Evolutionary conservation across 2,329 filamentous ascomycete genomes (phyloP).

Genomic region (Blumeria graminis): DNA sequence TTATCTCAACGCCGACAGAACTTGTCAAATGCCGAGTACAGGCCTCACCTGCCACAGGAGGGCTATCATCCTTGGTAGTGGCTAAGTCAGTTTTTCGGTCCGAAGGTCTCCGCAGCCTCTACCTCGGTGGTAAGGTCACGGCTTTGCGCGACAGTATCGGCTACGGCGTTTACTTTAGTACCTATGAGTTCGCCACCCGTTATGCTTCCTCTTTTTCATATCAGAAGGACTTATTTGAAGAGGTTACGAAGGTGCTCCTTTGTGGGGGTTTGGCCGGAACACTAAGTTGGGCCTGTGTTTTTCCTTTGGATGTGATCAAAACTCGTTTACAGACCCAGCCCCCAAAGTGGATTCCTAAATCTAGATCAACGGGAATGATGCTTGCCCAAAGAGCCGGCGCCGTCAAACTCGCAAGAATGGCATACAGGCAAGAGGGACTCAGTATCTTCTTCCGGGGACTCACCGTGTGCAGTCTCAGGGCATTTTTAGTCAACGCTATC

Average conservation of each 20-base stretch:
- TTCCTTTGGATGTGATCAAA: constrained; percentile 80
- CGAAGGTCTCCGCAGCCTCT: constrained; percentile 45
- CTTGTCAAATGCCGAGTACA: constrained; percentile 78
- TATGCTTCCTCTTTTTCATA: constrained; percentile 5
- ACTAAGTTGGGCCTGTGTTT: constrained; percentile 72
- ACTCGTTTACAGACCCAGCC: constrained; percentile 66
- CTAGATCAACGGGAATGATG: neutral
- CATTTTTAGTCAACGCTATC: constrained; percentile 85
- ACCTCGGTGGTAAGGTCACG: constrained; percentile 60
- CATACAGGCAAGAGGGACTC: constrained; percentile 39
- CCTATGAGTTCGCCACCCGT: constrained; percentile 54
- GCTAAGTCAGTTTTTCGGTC: constrained; percentile 32
- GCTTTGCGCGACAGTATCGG: constrained; percentile 66
- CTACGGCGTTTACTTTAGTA: constrained; percentile 97
- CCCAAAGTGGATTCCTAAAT: constrained; percentile 7
- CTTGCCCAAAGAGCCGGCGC: constrained; percentile 22
- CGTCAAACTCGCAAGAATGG: constrained; percentile 35
- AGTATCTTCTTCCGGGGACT: constrained; percentile 49
- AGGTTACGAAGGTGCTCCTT: constrained; percentile 41
- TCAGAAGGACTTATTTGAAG: constrained; percentile 3
- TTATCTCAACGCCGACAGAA: constrained; percentile 72
- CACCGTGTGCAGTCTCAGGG: constrained; percentile 58
- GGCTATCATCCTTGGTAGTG: constrained; percentile 25
- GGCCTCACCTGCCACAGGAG: constrained; percentile 13
- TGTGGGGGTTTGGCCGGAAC: constrained; percentile 76